Percentiles rank a stretch among this genome's conserved stretches.
Evolutionary conservation across 139 green algal species (phyloP).

Genomic region (Volvox africanus): DNA sequence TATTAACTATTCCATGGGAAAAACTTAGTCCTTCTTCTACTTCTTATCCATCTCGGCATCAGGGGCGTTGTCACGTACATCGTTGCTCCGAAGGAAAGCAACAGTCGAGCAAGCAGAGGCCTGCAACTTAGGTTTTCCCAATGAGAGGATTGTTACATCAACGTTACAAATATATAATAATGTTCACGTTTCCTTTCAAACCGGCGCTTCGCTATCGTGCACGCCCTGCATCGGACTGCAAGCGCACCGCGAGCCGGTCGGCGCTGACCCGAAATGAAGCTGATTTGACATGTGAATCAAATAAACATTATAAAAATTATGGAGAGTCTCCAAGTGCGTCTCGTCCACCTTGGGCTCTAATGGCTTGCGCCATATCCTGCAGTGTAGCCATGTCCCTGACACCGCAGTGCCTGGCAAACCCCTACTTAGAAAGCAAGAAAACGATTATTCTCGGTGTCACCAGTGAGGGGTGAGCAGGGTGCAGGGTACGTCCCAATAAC

Average conservation of each 20-base stretch:
- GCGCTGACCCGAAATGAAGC: neutral
- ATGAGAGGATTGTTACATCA: too few species aligned
- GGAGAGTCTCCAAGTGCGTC: neutral
- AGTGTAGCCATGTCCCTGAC: neutral
- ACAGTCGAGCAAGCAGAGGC: neutral
- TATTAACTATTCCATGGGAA: too few species aligned
- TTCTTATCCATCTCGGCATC: too few species aligned
- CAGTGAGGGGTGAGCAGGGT: neutral
- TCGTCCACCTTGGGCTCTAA: neutral
- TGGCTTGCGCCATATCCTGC: neutral
- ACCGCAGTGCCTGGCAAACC: neutral
- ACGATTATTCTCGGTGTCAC: conserved; percentile 20
- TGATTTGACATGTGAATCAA: neutral
- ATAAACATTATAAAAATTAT: neutral
- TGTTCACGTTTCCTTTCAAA: neutral
- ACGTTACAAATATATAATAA: too few species aligned
- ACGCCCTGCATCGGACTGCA: too few species aligned
- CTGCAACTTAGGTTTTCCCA: too few species aligned
- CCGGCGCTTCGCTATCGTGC: neutral
- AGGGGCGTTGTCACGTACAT: too few species aligned
- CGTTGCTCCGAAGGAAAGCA: neutral
- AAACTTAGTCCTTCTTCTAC: too few species aligned
- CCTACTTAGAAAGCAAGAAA: conserved; percentile 27
- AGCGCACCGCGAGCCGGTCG: neutral
- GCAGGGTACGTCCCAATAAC: too few species aligned